These are phyloP conservation scores for Phialocephala sp. DNA, from an alignment of 2,329 filamentous ascomycete genomes.

Conservation along the genomic window DNA sequence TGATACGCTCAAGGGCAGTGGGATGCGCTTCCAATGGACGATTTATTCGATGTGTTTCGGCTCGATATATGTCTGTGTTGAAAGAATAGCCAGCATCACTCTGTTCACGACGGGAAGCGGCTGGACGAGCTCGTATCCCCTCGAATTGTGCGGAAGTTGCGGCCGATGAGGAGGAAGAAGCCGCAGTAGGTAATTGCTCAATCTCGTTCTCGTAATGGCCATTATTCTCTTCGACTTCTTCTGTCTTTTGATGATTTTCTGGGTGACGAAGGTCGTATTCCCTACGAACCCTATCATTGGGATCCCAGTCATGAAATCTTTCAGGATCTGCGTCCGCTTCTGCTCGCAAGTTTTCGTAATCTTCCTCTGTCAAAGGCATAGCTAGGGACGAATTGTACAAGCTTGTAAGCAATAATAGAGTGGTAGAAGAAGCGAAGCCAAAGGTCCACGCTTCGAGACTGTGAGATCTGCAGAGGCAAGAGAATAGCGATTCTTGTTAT, in stretches of 20 bases:
- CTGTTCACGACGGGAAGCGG: neutral
- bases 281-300: neutral
- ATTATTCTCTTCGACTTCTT: neutral
- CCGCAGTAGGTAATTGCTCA: conserved; percentile 7
- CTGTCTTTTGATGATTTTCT: neutral
- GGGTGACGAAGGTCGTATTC: conserved; percentile 4
- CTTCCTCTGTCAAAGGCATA: conserved; percentile 8
- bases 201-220: conserved; percentile 10
- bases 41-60: conserved; percentile 10
- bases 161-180: conserved; percentile 4
- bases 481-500: neutral
- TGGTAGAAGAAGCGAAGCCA: neutral
- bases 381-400: neutral
- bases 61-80: neutral
- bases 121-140: neutral
- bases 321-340: conserved; percentile 6
- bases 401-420: neutral
- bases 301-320: conserved; percentile 6
- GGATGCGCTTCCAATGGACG: neutral
- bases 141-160: neutral
- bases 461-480: neutral
- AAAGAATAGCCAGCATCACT: neutral
- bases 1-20: neutral
- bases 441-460: neutral
- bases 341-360: conserved; percentile 11